Evolutionary conservation across 768 basidiomycete species (phyloP).

Genomic region (Tulasnella sp.): DNA sequence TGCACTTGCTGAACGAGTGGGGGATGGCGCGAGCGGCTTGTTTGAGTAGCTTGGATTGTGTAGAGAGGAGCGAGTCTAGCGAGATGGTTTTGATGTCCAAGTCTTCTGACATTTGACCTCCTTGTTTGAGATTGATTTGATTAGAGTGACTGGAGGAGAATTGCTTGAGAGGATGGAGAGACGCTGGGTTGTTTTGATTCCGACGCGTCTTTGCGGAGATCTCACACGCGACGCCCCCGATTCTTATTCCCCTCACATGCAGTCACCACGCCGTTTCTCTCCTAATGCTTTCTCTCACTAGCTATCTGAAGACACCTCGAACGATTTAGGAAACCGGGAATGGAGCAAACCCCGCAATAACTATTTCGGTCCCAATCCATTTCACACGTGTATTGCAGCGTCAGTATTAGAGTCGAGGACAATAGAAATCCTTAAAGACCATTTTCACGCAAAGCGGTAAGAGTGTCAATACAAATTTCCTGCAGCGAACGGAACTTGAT

Average conservation of each 20-base stretch:
- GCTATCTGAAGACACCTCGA: no score
- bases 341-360: no score
- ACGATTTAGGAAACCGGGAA: no score
- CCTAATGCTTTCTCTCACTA: no score
- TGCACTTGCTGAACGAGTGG: slow-evolving; percentile 51
- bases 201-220: not conserved
- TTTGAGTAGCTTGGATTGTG: slow-evolving; percentile 4
- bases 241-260: not conserved
- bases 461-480: slow-evolving; percentile 7
- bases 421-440: not conserved
- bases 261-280: no score
- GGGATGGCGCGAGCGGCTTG: slow-evolving; percentile 48
- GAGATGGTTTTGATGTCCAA: not conserved
- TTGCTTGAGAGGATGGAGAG: not conserved
- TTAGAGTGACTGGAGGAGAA: not conserved
- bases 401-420: not conserved
- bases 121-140: not conserved
- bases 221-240: not conserved
- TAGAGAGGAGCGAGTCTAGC: not conserved
- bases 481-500: slow-evolving; percentile 18
- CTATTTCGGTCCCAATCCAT: no score
- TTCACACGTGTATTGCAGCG: no score
- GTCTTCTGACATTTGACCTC: not conserved
- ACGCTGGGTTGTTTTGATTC: not conserved
- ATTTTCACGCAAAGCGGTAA: not conserved